A percentile compares a stretch with the other conserved stretches of the same genome.
Evolutionary conservation across 2,329 filamentous ascomycete genomes (phyloP).

Genomic region (Ceratocystis albifundus): DNA sequence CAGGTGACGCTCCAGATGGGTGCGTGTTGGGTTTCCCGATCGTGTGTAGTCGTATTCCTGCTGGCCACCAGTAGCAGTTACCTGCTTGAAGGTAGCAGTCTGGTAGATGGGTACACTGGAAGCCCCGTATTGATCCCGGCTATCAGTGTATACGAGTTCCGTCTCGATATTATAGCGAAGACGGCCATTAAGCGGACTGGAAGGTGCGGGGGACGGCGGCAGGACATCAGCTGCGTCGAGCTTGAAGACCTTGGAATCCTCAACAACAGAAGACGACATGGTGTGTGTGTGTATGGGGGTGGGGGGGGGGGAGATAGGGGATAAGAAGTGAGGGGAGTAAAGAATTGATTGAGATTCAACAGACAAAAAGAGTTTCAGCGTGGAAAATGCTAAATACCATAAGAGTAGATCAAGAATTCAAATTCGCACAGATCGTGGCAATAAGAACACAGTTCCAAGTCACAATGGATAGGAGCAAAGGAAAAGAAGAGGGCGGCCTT

Average conservation of each 20-base stretch:
- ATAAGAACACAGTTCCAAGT: neutral
- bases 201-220: conserved; percentile 85
- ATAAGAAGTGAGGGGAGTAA: neutral
- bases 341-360: neutral
- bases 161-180: conserved; percentile 85
- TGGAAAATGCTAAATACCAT: neutral
- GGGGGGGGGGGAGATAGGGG: neutral
- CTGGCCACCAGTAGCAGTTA: conserved; percentile 62
- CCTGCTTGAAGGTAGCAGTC: conserved; percentile 96
- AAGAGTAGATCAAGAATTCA: too few species aligned
- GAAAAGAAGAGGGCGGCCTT: neutral
- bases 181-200: conserved; percentile 72
- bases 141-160: conserved; percentile 91
- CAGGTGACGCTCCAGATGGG: conserved; percentile 88
- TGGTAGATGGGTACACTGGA: conserved; percentile 97
- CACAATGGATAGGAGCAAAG: neutral
- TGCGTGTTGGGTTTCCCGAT: conserved; percentile 90
- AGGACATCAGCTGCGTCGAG: conserved; percentile 63
- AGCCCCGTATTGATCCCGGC: conserved; percentile 91
- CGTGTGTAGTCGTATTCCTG: conserved; percentile 96
- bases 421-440: too few species aligned
- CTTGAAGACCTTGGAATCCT: conserved; percentile 36
- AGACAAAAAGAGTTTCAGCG: neutral
- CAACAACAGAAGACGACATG: conserved; percentile 27
- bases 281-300: neutral